Evolutionary conservation across 2,329 filamentous ascomycete genomes (phyloP), one percentile per base, ranked within the genome.

Genomic region (Xylariales sp.): DNA sequence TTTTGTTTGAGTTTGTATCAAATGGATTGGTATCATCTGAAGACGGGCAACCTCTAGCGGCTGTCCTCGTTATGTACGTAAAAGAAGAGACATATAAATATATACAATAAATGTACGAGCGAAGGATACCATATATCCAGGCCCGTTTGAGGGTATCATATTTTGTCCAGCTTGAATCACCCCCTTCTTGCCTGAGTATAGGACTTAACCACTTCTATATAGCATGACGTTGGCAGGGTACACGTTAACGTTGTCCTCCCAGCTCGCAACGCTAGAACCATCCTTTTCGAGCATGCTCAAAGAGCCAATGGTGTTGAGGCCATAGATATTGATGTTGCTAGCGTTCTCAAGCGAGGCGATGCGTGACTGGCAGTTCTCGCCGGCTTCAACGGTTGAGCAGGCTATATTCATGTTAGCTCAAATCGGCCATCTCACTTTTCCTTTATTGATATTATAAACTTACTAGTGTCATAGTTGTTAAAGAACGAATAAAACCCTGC

Each of bases 401-500:
- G 65, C 73, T 77, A 45, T 23, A 28, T 23, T 59, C 18, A 50
- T 58, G 67, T 71, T 63, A 69, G 53, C 41, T 52, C 7, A 48
- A 53, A 18, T 55, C 3, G 7, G 23, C 9, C 6, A 9, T 10
- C 46, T 58, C 54, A 12, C 8, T 18, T 65, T 63, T 30, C 34
- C n/a, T 23, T 28, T 58, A 36, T 48, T 52, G 16, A 32, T 32
- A 43, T 39, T 23, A 41, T 3, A 12, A 55, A 71, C 75, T 75
- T 72, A 77, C 75, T 64, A 2, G 81, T 83, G 72, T 85, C 83
- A 75, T 89, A 88, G 75, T 87, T 83, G 75, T 87, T 85, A 78
- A 90, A 90, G 70, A 85, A 87, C 39, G 78, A 81, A 79, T 91
- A 91, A 36, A 90, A 76, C 0, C 89, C 89, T 0, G 84, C 86